Evolutionary conservation across 768 basidiomycete genomes (phyloP).

Genomic region (Tulasnella calospora): DNA sequence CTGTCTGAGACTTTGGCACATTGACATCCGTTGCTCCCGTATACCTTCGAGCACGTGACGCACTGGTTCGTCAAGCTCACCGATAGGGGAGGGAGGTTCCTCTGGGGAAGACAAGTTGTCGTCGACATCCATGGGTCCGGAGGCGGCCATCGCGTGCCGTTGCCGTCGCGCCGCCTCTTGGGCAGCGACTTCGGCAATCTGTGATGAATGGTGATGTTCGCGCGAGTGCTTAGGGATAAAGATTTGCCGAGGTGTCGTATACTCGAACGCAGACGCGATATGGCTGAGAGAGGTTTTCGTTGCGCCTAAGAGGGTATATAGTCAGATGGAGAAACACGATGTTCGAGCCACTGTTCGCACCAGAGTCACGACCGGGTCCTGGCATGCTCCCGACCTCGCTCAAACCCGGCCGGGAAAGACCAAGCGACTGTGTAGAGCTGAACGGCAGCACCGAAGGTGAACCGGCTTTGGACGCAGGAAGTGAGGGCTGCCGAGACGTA

Average conservation of each 20-base stretch:
- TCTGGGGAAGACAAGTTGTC: conserved; percentile 14
- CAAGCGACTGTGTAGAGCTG: not conserved
- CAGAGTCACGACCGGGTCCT: not conserved
- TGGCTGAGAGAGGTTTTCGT: not conserved
- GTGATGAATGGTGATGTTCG: not conserved
- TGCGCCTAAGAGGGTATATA: not conserved
- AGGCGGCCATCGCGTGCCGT: not conserved
- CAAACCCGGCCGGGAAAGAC: not conserved
- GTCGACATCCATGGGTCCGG: conserved; percentile 1
- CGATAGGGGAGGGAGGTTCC: conserved; percentile 50
- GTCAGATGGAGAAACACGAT: not conserved
- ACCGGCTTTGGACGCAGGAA: not conserved
- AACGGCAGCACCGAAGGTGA: not conserved
- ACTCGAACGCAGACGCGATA: conserved; percentile 42
- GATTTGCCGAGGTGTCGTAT: conserved; percentile 57
- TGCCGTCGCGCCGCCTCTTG: not conserved
- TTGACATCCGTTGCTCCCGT: conserved; percentile 92
- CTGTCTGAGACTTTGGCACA: conserved; percentile 91
- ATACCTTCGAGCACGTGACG: conserved; percentile 83
- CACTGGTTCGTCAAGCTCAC: conserved; percentile 69
- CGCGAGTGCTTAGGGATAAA: conserved; percentile 36
- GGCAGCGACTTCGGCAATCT: not conserved
- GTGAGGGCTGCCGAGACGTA: not conserved
- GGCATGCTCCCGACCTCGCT: not conserved
- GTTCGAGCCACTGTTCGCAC: not conserved